These are phyloP conservation scores for Starmerella tilneyi DNA, from an alignment of 805 yeast genomes.

Conservation along the genomic window DNA sequence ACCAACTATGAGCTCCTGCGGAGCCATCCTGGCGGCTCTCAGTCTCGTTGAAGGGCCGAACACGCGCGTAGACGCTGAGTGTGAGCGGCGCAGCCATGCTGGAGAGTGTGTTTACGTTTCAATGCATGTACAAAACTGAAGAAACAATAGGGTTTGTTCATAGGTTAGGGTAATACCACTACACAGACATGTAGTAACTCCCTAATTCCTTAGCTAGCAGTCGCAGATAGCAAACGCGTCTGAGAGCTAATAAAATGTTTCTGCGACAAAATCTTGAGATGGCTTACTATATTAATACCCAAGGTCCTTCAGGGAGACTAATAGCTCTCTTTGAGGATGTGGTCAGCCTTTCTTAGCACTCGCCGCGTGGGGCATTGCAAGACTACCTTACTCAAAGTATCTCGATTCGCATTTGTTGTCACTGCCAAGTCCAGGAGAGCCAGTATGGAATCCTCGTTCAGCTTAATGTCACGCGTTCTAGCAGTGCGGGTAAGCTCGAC, in stretches of 20 bases:
- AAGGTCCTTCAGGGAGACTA: not conserved
- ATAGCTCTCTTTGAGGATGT: not conserved
- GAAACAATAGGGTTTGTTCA: too few relatives aligned
- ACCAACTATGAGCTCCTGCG: constrained; percentile 3
- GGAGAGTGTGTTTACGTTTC: constrained; percentile 1
- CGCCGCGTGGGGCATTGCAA: constrained; percentile 9
- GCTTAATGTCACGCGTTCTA: constrained; percentile 6
- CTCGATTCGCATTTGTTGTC: not conserved
- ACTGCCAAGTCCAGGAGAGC: constrained; percentile 10
- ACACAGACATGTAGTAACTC: too few relatives aligned
- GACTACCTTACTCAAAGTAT: constrained; percentile 8
- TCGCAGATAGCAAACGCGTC: too few relatives aligned
- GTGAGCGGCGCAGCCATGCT: constrained; percentile 4
- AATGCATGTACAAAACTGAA: constrained; percentile 4
- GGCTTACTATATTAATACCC: not conserved
- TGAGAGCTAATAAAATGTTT: too few relatives aligned
- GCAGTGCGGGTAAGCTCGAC: constrained; percentile 10
- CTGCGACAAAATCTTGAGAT: too few relatives aligned
- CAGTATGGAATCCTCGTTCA: constrained; percentile 20
- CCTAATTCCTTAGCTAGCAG: too few relatives aligned
- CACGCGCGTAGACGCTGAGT: constrained; percentile 10
- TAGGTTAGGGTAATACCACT: not conserved
- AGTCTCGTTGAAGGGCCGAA: constrained; percentile 9
- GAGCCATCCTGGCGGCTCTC: constrained; percentile 4
- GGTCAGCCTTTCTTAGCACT: constrained; percentile 1